Evolutionary conservation across 129 eudicot species (phyloP).

Genomic region (Pseudognaphalium luteoalbum): DNA sequence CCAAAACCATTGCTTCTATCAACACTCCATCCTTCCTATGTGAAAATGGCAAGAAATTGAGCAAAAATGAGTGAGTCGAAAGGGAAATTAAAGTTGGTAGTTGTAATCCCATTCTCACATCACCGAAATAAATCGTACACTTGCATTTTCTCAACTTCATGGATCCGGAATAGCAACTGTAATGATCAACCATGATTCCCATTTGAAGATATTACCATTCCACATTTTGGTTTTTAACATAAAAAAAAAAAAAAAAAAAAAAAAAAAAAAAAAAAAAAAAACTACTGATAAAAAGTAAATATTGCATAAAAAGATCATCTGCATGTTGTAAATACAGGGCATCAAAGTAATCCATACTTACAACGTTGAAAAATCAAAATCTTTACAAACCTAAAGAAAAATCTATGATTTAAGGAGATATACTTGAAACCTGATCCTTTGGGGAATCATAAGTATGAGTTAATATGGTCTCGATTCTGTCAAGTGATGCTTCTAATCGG

Average conservation of each 20-base stretch:
- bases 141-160: background rate
- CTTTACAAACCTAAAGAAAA: constrained; percentile 8
- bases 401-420: constrained; percentile 5
- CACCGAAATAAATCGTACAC: background rate
- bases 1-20: constrained; percentile 57
- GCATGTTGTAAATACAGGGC: background rate
- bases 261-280: no score
- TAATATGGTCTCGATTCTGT: constrained; percentile 85
- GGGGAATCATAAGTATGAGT: constrained; percentile 41
- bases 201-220: background rate
- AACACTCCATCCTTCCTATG: constrained; percentile 49
- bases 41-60: constrained; percentile 51
- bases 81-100: background rate
- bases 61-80: constrained; percentile 42
- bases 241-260: no score
- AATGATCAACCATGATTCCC: background rate
- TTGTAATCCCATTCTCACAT: background rate
- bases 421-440: constrained; percentile 18
- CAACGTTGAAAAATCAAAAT: background rate
- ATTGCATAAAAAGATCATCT: background rate
- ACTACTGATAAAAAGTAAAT: background rate
- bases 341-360: background rate
- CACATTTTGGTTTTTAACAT: background rate
- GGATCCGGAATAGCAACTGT: background rate
- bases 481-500: constrained; percentile 86